These are phyloP conservation scores for Smallanthus sonchifolius DNA, from an alignment of 129 eudicot species.

Conservation along the genomic window DNA sequence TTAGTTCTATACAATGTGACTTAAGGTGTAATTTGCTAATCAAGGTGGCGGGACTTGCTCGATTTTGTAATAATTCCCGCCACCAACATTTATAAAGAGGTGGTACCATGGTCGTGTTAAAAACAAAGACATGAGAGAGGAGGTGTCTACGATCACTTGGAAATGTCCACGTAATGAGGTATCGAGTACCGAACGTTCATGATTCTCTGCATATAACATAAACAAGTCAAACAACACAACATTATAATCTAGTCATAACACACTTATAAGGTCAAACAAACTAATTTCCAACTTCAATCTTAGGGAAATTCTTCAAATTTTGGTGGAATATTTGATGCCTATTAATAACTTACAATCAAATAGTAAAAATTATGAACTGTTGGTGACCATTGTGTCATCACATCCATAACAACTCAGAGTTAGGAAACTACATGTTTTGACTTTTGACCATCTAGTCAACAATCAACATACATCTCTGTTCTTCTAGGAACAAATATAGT, in stretches of 20 bases:
- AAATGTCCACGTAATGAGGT: constrained; percentile 69
- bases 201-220: constrained; percentile 45
- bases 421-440: background rate
- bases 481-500: background rate
- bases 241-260: background rate
- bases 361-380: background rate
- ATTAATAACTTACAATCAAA: background rate
- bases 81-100: constrained; percentile 9
- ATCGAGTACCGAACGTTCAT: constrained; percentile 66
- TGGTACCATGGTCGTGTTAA: constrained; percentile 60
- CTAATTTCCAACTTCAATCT: background rate
- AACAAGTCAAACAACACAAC: background rate
- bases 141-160: constrained; percentile 54
- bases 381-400: background rate
- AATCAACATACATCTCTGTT: background rate
- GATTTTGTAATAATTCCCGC: background rate
- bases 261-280: constrained; percentile 5
- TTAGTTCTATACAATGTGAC: background rate
- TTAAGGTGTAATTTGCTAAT: background rate
- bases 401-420: background rate
- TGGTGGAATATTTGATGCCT: background rate
- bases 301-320: background rate
- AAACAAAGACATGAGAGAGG: constrained; percentile 61
- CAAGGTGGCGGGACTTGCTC: background rate
- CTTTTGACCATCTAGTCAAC: background rate